phyloP scores from a whole-genome alignment of 805 yeast species.

The Sugiyamaella boreocaroliniensis region DNA sequence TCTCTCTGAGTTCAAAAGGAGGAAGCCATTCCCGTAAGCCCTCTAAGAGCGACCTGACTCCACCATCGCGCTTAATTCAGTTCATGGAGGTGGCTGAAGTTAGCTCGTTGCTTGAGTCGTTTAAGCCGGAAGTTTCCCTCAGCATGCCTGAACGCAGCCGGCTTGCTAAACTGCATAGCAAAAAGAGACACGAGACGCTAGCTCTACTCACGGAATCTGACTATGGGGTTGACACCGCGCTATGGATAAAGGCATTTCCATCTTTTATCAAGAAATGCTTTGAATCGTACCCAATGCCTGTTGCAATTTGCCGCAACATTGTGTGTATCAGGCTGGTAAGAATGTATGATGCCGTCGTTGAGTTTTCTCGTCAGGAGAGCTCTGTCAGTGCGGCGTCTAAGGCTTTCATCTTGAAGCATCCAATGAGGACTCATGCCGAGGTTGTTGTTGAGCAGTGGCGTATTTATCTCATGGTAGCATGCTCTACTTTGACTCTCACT shows the following conservation, averaged over 20 bases:
- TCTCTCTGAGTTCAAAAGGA: neutral
- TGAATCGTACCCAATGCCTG: conserved; percentile 81
- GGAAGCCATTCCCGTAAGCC: conserved; percentile 15
- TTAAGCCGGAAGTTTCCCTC: conserved; percentile 45
- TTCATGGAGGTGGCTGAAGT: conserved; percentile 68
- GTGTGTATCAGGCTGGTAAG: conserved; percentile 87
- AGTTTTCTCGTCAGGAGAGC: conserved; percentile 18
- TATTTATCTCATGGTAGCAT: conserved; percentile 80
- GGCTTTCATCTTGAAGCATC: conserved; percentile 20
- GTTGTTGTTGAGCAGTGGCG: conserved; percentile 80
- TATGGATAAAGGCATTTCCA: conserved; percentile 92
- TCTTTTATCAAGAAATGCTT: conserved; percentile 63
- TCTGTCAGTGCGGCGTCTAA: conserved; percentile 13
- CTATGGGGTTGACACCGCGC: conserved; percentile 89
- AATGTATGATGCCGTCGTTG: conserved; percentile 40
- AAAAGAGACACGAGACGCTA: conserved; percentile 57
- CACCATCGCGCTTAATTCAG: conserved; percentile 44
- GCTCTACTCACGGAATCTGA: conserved; percentile 79
- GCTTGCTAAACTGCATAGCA: conserved; percentile 50
- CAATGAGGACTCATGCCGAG: conserved; percentile 50
- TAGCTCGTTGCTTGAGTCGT: conserved; percentile 49
- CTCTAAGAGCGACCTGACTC: conserved; percentile 12
- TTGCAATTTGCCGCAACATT: conserved; percentile 85
- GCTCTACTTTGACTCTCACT: conserved; percentile 84
- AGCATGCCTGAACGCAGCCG: conserved; percentile 67